Evolutionary conservation across 768 basidiomycete species (phyloP).

Genomic region (Clitopilus passeckerianus): DNA sequence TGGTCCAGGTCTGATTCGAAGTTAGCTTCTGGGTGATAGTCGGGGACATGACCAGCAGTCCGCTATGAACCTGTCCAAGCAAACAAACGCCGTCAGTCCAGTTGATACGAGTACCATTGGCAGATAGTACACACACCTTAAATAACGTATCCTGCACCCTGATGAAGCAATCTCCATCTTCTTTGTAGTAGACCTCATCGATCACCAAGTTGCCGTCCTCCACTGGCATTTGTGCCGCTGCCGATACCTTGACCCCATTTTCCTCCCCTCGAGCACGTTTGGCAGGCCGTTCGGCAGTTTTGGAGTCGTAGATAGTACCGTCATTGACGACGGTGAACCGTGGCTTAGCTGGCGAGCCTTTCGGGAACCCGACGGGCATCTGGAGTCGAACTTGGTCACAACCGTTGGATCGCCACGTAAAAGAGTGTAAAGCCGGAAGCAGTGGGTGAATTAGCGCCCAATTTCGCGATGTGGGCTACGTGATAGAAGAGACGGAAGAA

Average conservation of each 20-base stretch:
- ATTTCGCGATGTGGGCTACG: background rate
- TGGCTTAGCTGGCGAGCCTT: conserved; percentile 2
- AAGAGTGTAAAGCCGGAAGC: too few relatives aligned
- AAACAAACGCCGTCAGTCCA: background rate
- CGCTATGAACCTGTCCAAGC: conserved; percentile 15
- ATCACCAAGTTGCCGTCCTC: conserved; percentile 17
- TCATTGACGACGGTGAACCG: conserved; percentile 28
- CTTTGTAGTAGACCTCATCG: conserved; percentile 34
- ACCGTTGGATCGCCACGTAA: too few relatives aligned
- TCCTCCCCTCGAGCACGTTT: conserved; percentile 16
- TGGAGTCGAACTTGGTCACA: background rate
- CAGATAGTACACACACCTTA: conserved; percentile 30
- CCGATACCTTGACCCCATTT: too few relatives aligned
- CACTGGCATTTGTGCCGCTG: conserved; percentile 3
- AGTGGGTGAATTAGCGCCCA: conserved; percentile 5
- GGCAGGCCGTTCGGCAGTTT: conserved; percentile 16
- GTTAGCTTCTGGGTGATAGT: conserved; percentile 9
- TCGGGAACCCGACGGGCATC: background rate
- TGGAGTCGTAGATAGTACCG: conserved; percentile 24
- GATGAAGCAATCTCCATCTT: conserved; percentile 34
- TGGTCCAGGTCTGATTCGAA: conserved; percentile 8
- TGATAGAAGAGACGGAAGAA: background rate
- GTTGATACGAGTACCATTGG: background rate
- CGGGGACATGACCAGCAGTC: conserved; percentile 16
- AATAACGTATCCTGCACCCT: conserved; percentile 41